phyloP scores from a whole-genome alignment of 306 rosid species.

The Elaeagnus macrophylla region DNA sequence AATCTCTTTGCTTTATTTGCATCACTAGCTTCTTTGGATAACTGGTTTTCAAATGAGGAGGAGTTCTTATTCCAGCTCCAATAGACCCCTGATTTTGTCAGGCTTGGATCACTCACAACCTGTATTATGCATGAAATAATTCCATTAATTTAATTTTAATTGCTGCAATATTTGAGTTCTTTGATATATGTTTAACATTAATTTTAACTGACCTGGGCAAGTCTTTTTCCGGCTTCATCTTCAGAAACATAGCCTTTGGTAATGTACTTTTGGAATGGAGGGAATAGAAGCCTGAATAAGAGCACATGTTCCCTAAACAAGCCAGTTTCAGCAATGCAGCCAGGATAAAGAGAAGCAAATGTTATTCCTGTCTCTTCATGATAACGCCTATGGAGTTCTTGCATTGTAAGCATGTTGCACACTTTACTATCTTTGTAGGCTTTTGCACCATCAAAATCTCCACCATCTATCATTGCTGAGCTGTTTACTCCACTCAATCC shows the following conservation, averaged over 20 bases:
- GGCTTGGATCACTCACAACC: conserved; percentile 26
- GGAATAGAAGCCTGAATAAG: conserved; percentile 22
- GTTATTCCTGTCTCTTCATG: conserved; percentile 15
- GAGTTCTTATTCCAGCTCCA: conserved; percentile 29
- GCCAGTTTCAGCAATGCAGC: conserved; percentile 19
- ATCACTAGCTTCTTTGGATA: conserved; percentile 24
- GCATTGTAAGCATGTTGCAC: conserved; percentile 20
- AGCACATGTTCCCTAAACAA: conserved; percentile 24
- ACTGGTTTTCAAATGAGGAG: conserved; percentile 23
- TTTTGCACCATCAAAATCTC: conserved; percentile 19
- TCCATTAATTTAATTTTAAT: too few relatives aligned
- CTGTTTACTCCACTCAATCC: conserved; percentile 42
- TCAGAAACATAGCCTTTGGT: conserved; percentile 23
- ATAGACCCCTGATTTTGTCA: conserved; percentile 23
- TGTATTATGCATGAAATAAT: neutral
- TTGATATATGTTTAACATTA: neutral
- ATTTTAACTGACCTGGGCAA: conserved; percentile 14
- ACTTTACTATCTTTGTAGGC: conserved; percentile 23
- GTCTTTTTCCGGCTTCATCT: conserved; percentile 21
- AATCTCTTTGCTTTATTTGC: conserved; percentile 17
- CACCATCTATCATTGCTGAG: conserved; percentile 14
- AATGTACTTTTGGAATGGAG: conserved; percentile 21
- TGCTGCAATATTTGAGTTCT: neutral
- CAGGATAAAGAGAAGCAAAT: conserved; percentile 20
- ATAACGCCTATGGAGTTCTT: conserved; percentile 23